Conservation (phyloP, 2,329 filamentous ascomycete genomes). For the Lasiodiplodia theobromae region DNA sequence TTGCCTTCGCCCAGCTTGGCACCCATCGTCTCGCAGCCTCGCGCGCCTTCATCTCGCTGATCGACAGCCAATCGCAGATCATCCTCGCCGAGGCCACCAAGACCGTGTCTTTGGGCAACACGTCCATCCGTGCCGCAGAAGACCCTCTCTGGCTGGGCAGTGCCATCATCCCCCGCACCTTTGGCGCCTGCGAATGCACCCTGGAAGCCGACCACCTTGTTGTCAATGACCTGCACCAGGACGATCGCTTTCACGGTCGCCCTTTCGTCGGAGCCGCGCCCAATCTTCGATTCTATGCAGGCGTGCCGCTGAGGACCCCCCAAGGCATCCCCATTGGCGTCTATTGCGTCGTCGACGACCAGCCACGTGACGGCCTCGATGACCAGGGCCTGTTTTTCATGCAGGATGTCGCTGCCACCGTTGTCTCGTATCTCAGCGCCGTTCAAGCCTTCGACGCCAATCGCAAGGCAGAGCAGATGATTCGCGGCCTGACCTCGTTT, state of each 20-base stretch:
- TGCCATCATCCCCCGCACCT: slow-evolving; percentile 41
- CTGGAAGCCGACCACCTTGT: neutral
- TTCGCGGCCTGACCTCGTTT: slow-evolving; percentile 42
- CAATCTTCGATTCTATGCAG: slow-evolving; percentile 39
- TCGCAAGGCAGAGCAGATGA: slow-evolving; percentile 41
- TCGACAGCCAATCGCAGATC: slow-evolving; percentile 46
- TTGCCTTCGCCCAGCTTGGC: slow-evolving; percentile 47
- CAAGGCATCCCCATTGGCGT: slow-evolving; percentile 37
- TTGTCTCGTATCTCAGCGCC: slow-evolving; percentile 38
- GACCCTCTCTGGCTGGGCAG: slow-evolving; percentile 43
- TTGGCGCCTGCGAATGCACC: slow-evolving; percentile 39
- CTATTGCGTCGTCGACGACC: slow-evolving; percentile 38
- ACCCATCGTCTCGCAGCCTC: slow-evolving; percentile 46
- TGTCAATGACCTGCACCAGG: neutral
- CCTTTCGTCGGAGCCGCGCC: slow-evolving; percentile 30
- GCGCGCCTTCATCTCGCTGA: slow-evolving; percentile 47
- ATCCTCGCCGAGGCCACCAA: slow-evolving; percentile 46
- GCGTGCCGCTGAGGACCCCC: slow-evolving; percentile 36
- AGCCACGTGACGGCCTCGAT: slow-evolving; percentile 34
- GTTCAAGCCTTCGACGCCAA: slow-evolving; percentile 30
- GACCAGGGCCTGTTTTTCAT: slow-evolving; percentile 37
- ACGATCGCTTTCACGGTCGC: slow-evolving; percentile 4
- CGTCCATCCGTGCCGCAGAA: slow-evolving; percentile 34
- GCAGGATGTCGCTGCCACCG: slow-evolving; percentile 39
- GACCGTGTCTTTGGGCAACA: slow-evolving; percentile 40